Base-by-base conservation (phyloP, 2,329 filamentous ascomycete species). In the Macrophomina pseudophaseolina region DNA sequence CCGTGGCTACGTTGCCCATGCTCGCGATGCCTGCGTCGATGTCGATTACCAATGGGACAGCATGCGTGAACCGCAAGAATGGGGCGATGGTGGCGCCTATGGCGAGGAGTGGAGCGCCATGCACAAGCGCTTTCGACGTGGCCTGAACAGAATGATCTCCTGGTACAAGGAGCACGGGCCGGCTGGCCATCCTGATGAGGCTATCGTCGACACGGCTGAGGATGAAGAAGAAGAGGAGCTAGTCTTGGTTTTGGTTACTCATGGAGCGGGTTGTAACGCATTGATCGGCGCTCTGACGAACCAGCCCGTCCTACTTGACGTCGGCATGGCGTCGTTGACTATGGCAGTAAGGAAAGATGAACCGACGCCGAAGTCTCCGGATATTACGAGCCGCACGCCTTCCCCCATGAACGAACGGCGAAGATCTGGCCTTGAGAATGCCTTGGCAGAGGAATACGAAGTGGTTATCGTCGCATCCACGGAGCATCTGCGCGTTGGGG, bases 21-120 rank as follows among this genome's bases (percentile, higher is more conserved):
- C 94, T 8, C 88, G 93, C 69, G 93, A 98, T 75, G 88, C 90
- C 12, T 98, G 93, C 74, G 84, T 92, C 5, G 86, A 91, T 60
- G 85, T 97, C n/a, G 95, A 99, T 78, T 96, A 92, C 73, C 91
- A 94, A 72, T 99, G 95, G 94, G 94, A 99, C 74, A 97, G 94
- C 68, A 94, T 94, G 85, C 86, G 91, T 14, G 82, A 86, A 2
- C 88, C 91, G 0, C 85, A 92, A 51, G 84, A 89, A 69, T 98
- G 95, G 91, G 94, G 94, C 6, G 89, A 93, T 72, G 94, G 94
- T 9, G 95, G 94, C 46, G 86, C 90, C 51, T 91, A 92, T 72
- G 93, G 92, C 0, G 95, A 99, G 78, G 95, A 98, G 79, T 99
- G 95, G 95, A 91, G 92, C 35, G 85, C 88, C 3, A 98, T 99